Evolutionary conservation across 169 alveolate genomes (phyloP), one percentile per base, ranked within the genome.

Genomic region (Eimeria necatrix): DNA sequence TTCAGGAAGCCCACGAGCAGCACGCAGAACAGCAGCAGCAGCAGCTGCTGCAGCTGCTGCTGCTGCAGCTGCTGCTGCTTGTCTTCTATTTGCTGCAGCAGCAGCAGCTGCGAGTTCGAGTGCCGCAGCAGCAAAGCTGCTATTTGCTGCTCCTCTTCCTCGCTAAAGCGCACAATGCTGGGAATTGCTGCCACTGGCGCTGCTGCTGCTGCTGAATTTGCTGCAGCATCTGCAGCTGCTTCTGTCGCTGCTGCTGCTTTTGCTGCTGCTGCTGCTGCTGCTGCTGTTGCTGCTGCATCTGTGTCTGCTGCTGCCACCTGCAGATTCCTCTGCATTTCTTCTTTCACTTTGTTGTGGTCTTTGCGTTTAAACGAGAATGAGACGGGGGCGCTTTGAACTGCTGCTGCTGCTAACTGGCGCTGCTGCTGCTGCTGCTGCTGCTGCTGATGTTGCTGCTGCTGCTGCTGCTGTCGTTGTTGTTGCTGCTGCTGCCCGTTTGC

Each of bases 1-100:
- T 89, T 71, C 14, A 90, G 64, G 53, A 95, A 94, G 56, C 97
- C 97, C 95, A 95, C 94, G 26, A 94, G 78, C 53, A 70, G 32
- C 88, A 89, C 24, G 81, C 51, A 85, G 41, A 14, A 6, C 41
- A 85, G 81, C 48, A 85, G 93, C 46, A 41, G 93, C 81, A 56
- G 20, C 68, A 85, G 78, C 8, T 60, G 53, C 22, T 18, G 14
- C 51, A 18, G 16, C 49, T 52, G 8, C 48, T 85, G 78, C 48
- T 46, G 46, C 46, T 85, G 22, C 26, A 6, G 46, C 48, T 16
- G 12, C 22, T 51, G n/a, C 68, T 18, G 41, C 64, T 78, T 78
- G 32, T 18, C 46, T n/a, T 51, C 22, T n/a, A 7, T 4, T 14
- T 78, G 48, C 68, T 6, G 32, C 78, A 18, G 8, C 22, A 68